Evolutionary conservation across 148 eudicot genomes (phyloP).

Genomic region (Cornus suecica): DNA sequence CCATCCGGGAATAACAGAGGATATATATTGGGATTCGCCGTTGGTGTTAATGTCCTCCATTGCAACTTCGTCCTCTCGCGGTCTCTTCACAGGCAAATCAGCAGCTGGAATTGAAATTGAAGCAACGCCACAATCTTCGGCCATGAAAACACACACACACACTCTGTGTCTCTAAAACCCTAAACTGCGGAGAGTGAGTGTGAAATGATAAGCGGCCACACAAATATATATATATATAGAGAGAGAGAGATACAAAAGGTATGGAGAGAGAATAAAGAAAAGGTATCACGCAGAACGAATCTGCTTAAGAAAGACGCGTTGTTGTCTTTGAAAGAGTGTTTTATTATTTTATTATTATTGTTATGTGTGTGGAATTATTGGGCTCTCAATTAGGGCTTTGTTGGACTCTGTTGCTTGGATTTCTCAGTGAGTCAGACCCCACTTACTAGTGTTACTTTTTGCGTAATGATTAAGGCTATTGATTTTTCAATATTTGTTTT

Average conservation of each 20-base stretch:
- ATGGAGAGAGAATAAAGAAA: neutral
- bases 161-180: slow-evolving; percentile 1
- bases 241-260: neutral
- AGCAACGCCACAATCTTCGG: slow-evolving; percentile 29
- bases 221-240: neutral
- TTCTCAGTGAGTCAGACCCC: too few species aligned
- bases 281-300: neutral
- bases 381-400: slow-evolving; percentile 22
- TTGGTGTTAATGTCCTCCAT: slow-evolving; percentile 12
- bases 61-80: slow-evolving; percentile 34
- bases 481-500: too few species aligned
- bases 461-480: too few species aligned
- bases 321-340: too few species aligned
- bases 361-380: slow-evolving; percentile 17
- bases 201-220: neutral
- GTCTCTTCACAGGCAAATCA: slow-evolving; percentile 51
- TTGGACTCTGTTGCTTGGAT: too few species aligned
- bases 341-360: too few species aligned
- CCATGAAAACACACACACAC: slow-evolving; percentile 24
- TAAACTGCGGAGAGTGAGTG: neutral
- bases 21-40: slow-evolving; percentile 26
- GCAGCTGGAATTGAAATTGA: slow-evolving; percentile 15
- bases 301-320: slow-evolving; percentile 22
- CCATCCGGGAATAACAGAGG: slow-evolving; percentile 89
- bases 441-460: neutral